Base-by-base conservation (phyloP, 169 alveolate genomes). In the Cyclospora cayetanensis region DNA sequence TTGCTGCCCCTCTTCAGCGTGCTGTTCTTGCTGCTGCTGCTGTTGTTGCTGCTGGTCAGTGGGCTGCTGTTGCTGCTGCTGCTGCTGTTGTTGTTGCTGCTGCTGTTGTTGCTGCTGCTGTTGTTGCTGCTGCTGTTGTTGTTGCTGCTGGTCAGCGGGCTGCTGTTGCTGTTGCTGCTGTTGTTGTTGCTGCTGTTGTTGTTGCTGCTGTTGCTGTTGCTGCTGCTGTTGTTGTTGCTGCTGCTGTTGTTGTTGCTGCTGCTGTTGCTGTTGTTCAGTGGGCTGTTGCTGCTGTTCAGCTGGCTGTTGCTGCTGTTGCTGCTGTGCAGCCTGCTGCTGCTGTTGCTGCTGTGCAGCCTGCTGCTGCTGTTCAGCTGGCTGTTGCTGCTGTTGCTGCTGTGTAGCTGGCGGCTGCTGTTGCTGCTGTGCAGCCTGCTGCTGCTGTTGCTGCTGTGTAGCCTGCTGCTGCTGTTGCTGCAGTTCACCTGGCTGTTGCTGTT, bases 61-160 rank as follows among this genome's bases (percentile, higher is more conserved):
- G 7, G 25, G 77, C 41, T 66, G 77, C 77, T 66, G 27, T 55
- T 55, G 70, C 20, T 3, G 70, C 70, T 55, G 70, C 18, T n/a
- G n/a, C n/a, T n/a, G n/a, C n/a, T n/a, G n/a, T n/a, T n/a, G n/a
- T n/a, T 46, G 60, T 11, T 34, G 52, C 63, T 9, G 37, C 18
- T 72, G 60, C 31, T 35, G 60, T n/a, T 20, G 84, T 35, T 37
- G 84, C n/a, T 72, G 60, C 60, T 37, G 84, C 29, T 72, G 84
- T 15, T 31, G 84, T 34, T 72, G 84, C 84, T 37, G 60, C 55
- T 20, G 34, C 31, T 35, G 84, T 60, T 37, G 60, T n/a, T 72
- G 34, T 25, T 31, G 60, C 60, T 72, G 53, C 83, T 29, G 83
- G 60, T 35, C 60, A 50, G 4, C 25, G 9, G 7, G 53, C 29